A percentile compares a stretch with the other conserved stretches of the same genome.
Evolutionary conservation across 352 stramenopile species (phyloP).

Genomic region (Phytopythium montanum): DNA sequence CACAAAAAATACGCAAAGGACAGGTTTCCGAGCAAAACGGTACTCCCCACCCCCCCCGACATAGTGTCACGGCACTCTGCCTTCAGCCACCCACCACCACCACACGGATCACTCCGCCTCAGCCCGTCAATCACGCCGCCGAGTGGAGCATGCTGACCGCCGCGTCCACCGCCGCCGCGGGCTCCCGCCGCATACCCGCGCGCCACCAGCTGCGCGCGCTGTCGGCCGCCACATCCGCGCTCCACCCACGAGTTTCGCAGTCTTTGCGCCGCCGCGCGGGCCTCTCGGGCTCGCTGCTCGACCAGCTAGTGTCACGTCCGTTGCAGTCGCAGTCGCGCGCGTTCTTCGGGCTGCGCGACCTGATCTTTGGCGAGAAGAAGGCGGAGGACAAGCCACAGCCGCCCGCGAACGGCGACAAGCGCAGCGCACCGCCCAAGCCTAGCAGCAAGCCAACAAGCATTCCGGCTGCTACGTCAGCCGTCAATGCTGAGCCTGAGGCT

Average conservation of each 20-base stretch:
- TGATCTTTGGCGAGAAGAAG: conserved; percentile 62
- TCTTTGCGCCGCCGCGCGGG: not conserved
- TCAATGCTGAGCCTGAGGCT: conserved; percentile 1
- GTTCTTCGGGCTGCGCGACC: conserved; percentile 64
- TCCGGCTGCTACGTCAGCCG: conserved; percentile 1
- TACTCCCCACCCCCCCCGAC: not conserved
- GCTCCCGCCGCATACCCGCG: conserved; percentile 11
- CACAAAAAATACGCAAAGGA: too few species aligned
- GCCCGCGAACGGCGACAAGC: not conserved
- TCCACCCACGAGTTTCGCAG: conserved; percentile 8
- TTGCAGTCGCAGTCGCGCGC: conserved; percentile 29
- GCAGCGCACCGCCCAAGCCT: conserved; percentile 4
- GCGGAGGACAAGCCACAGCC: conserved; percentile 8
- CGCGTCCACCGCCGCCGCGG: conserved; percentile 18
- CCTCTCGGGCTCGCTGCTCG: not conserved
- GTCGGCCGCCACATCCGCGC: not conserved
- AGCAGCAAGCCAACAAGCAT: conserved; percentile 6
- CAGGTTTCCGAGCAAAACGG: not conserved
- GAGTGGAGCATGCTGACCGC: conserved; percentile 22
- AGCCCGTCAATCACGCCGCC: not conserved
- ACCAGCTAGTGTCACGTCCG: not conserved
- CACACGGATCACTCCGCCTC: not conserved
- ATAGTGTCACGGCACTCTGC: not conserved
- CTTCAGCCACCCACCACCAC: not conserved
- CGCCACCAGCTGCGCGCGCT: not conserved